phyloP scores from a whole-genome alignment of 768 basidiomycete species.

The Gloeostereum incarnatum region DNA sequence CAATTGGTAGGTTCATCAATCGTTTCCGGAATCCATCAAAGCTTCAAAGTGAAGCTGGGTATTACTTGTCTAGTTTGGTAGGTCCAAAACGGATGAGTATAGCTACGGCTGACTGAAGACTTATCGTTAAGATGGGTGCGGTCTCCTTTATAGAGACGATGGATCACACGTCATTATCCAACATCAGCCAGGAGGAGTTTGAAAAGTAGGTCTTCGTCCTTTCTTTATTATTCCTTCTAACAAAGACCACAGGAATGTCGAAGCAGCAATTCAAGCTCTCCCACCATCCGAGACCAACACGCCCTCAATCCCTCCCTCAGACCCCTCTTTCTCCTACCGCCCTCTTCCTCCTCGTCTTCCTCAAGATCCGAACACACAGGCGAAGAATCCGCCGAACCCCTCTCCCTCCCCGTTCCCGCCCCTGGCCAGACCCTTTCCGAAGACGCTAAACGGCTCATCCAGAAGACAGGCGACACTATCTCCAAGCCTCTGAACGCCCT shows the following conservation, averaged over 20 bases:
- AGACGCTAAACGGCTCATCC: slow-evolving; percentile 76
- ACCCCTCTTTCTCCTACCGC: slow-evolving; percentile 1
- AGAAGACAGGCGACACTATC: slow-evolving; percentile 85
- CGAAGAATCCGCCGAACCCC: slow-evolving; percentile 82
- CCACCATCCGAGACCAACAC: slow-evolving; percentile 19
- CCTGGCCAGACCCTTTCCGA: slow-evolving; percentile 46
- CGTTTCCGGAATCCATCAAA: slow-evolving; percentile 87
- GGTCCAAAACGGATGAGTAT: slow-evolving; percentile 13
- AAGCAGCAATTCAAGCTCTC: slow-evolving; percentile 40
- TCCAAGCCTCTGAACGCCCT: slow-evolving; percentile 89
- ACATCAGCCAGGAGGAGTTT: slow-evolving; percentile 90
- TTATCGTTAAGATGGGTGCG: slow-evolving; percentile 69
- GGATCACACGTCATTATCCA: slow-evolving; percentile 92
- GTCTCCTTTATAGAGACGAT: slow-evolving; percentile 97
- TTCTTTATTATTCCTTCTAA: not conserved
- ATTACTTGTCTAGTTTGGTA: slow-evolving; percentile 93
- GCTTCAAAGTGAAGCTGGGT: slow-evolving; percentile 91
- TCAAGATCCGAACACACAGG: slow-evolving; percentile 51
- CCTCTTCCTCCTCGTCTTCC: slow-evolving; percentile 22
- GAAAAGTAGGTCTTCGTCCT: slow-evolving; percentile 43
- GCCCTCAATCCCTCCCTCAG: slow-evolving; percentile 8
- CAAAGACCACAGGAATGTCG: slow-evolving; percentile 31
- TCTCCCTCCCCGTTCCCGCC: slow-evolving; percentile 53
- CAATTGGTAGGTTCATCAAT: slow-evolving; percentile 71
- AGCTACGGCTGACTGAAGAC: not conserved